These are phyloP conservation scores for Butyriboletus appendiculatus DNA, from an alignment of 1,284 basidiomycete species.

Conservation along the genomic window DNA sequence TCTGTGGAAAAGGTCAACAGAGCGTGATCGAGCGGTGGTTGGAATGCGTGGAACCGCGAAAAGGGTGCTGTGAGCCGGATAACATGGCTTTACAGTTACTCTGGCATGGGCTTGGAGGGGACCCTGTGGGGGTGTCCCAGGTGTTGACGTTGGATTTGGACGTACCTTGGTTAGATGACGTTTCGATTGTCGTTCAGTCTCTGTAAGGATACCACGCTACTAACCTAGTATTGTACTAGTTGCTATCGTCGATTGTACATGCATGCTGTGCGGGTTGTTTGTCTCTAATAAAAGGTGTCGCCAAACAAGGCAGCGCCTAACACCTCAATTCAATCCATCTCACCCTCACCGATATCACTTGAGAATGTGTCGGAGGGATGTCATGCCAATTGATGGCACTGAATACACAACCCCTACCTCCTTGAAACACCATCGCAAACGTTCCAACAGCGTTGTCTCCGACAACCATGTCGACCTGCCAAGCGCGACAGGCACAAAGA, in stretches of 20 bases:
- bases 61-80: slow-evolving; percentile 11
- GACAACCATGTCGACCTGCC: slow-evolving; percentile 1
- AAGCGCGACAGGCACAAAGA: slow-evolving; percentile 12
- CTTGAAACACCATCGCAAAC: slow-evolving; percentile 7
- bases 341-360: slow-evolving; percentile 2
- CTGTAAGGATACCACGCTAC: slow-evolving; percentile 33
- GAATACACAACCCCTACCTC: neutral
- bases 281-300: too few species aligned
- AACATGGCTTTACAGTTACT: slow-evolving; percentile 53
- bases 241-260: neutral
- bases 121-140: slow-evolving; percentile 54
- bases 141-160: slow-evolving; percentile 68
- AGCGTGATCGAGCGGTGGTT: slow-evolving; percentile 50
- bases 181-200: slow-evolving; percentile 64
- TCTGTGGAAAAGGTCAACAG: slow-evolving; percentile 51
- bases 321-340: neutral
- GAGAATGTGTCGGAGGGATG: slow-evolving; percentile 11
- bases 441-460: neutral
- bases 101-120: slow-evolving; percentile 59
- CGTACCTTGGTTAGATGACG: slow-evolving; percentile 69
- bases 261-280: too few species aligned
- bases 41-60: slow-evolving; percentile 17
- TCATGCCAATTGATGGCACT: slow-evolving; percentile 3
- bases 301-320: too few species aligned
- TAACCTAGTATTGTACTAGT: slow-evolving; percentile 10